phyloP scores from a whole-genome alignment of 768 basidiomycete genomes.

The Pisolithus orientalis region DNA sequence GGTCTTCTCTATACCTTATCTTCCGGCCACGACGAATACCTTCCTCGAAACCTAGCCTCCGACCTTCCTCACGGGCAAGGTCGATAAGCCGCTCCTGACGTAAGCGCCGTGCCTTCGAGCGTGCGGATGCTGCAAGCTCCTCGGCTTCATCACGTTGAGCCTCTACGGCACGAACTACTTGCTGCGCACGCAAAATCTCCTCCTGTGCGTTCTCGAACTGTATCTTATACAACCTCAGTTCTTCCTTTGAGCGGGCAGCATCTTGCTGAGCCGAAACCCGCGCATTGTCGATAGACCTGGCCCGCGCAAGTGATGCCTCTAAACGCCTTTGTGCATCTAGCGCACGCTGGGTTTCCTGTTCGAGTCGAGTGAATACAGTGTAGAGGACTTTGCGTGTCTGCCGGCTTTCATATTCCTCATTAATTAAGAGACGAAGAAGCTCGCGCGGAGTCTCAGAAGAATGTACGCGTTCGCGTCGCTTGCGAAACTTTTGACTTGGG shows the following conservation, averaged over 20 bases:
- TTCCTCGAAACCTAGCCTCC: constrained; percentile 45
- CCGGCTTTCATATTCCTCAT: constrained; percentile 35
- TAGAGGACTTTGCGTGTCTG: constrained; percentile 34
- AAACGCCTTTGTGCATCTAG: constrained; percentile 29
- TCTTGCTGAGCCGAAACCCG: constrained; percentile 25
- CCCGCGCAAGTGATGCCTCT: constrained; percentile 23
- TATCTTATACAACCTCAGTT: constrained; percentile 49
- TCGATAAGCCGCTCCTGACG: constrained; percentile 43
- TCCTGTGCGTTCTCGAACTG: constrained; percentile 54
- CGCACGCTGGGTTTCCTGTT: constrained; percentile 31
- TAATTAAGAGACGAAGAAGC: constrained; percentile 30
- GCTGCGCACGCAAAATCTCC: constrained; percentile 53
- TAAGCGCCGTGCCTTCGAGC: constrained; percentile 40
- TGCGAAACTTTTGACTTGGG: constrained; percentile 27
- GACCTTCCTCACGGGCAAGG: constrained; percentile 48
- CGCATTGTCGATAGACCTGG: constrained; percentile 27
- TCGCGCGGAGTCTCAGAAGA: constrained; percentile 23
- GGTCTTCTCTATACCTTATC: constrained; percentile 24
- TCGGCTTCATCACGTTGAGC: constrained; percentile 45
- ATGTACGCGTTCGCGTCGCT: constrained; percentile 29
- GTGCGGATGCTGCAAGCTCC: constrained; percentile 36
- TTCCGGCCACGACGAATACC: constrained; percentile 35
- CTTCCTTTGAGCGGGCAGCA: constrained; percentile 33
- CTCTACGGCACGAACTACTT: constrained; percentile 43
- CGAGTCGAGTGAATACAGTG: constrained; percentile 32